Evolutionary conservation across 768 basidiomycete species (phyloP).

Genomic region (Mycena filopes): DNA sequence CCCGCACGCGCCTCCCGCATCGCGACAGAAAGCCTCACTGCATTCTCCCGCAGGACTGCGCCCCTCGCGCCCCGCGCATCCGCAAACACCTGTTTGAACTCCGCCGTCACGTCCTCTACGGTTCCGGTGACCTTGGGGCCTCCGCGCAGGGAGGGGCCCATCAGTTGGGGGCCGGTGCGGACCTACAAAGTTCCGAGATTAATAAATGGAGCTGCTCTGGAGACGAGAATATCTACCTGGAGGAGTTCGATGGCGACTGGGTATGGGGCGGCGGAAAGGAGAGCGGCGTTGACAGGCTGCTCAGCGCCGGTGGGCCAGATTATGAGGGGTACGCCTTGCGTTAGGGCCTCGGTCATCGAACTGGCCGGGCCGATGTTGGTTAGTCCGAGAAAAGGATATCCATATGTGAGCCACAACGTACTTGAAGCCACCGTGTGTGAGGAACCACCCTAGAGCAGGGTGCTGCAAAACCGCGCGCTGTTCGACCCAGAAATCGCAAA

Average conservation of each 20-base stretch:
- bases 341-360: conserved; percentile 14
- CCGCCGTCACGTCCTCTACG: conserved; percentile 14
- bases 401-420: too few species aligned
- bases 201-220: too few species aligned
- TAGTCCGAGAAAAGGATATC: too few species aligned
- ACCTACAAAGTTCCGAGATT: background rate
- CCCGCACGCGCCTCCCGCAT: background rate
- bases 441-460: too few species aligned
- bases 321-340: conserved; percentile 20
- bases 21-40: background rate
- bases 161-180: conserved; percentile 3
- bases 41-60: background rate
- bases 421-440: conserved; percentile 13
- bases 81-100: conserved; percentile 4
- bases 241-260: conserved; percentile 21
- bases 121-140: conserved; percentile 13
- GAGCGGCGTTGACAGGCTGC: conserved; percentile 15
- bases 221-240: too few species aligned
- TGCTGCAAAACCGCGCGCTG: too few species aligned
- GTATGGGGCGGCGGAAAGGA: conserved; percentile 5
- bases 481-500: conserved; percentile 2
- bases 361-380: too few species aligned
- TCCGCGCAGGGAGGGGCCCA: conserved; percentile 9
- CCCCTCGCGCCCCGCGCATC: conserved; percentile 6
- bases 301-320: conserved; percentile 21